Evolutionary conservation across 2,329 filamentous ascomycete genomes (phyloP).

Genomic region (Fusarium marasasianum): DNA sequence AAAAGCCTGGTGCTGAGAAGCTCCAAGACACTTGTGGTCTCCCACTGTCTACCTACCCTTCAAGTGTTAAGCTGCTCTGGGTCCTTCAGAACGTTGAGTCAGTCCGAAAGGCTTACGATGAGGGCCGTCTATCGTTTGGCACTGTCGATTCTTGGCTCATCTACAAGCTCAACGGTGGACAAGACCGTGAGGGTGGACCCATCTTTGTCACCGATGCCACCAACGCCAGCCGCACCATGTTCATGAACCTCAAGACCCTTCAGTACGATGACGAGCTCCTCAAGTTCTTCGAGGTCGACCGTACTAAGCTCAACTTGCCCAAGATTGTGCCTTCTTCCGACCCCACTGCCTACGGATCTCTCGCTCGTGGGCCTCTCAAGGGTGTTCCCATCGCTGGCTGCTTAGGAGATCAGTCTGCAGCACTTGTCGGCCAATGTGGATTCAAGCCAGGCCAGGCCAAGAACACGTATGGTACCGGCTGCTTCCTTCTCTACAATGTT

Average conservation of each 20-base stretch:
- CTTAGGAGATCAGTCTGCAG: conserved; percentile 86
- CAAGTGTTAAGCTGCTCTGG: conserved; percentile 87
- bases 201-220: conserved; percentile 86
- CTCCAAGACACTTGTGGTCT: conserved; percentile 79
- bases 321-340: conserved; percentile 85
- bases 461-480: conserved; percentile 92
- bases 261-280: conserved; percentile 82
- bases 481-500: conserved; percentile 90
- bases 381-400: conserved; percentile 83
- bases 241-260: conserved; percentile 86
- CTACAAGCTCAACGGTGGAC: conserved; percentile 82
- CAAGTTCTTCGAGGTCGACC: conserved; percentile 78
- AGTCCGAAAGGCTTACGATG: conserved; percentile 79
- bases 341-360: conserved; percentile 73
- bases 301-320: conserved; percentile 77
- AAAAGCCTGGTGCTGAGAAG: conserved; percentile 71
- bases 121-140: conserved; percentile 80
- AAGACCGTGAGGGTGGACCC: conserved; percentile 61
- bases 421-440: conserved; percentile 85
- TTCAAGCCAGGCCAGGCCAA: conserved; percentile 86
- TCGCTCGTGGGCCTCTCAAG: conserved; percentile 72
- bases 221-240: conserved; percentile 92
- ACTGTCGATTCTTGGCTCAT: conserved; percentile 91
- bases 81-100: conserved; percentile 75
- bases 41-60: conserved; percentile 88